Evolutionary conservation across 2,329 filamentous ascomycete genomes (phyloP).

Genomic region (Dryadomyces quercivorus): DNA sequence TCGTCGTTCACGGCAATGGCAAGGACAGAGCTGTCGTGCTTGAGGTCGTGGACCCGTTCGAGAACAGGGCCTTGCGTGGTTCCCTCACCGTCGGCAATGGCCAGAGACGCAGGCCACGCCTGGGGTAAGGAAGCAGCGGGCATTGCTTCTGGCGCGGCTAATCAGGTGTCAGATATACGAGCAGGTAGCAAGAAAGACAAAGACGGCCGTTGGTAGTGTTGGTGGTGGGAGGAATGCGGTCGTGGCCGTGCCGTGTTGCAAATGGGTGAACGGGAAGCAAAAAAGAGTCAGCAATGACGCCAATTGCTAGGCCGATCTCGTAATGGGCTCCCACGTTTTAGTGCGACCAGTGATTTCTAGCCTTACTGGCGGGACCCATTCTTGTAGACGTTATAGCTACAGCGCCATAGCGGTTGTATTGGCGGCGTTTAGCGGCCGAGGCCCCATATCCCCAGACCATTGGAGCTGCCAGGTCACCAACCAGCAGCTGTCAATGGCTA

Average conservation of each 20-base stretch:
- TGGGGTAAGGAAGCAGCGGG: slow-evolving; percentile 6
- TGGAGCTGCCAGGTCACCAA: too few relatives aligned
- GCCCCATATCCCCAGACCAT: not conserved
- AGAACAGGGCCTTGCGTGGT: slow-evolving; percentile 26
- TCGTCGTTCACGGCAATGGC: slow-evolving; percentile 69
- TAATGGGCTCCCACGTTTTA: not conserved
- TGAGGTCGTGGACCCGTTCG: slow-evolving; percentile 61
- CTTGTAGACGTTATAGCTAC: not conserved
- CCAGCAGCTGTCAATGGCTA: not conserved
- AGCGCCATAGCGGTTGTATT: not conserved
- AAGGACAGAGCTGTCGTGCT: slow-evolving; percentile 69
- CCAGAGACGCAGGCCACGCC: slow-evolving; percentile 12
- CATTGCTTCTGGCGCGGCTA: slow-evolving; percentile 7
- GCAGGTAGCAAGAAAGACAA: not conserved
- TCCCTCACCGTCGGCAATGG: slow-evolving; percentile 10
- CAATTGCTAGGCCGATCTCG: not conserved
- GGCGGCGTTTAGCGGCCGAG: not conserved
- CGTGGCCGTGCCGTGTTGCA: not conserved
- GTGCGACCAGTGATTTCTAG: not conserved
- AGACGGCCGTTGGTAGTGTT: too few relatives aligned
- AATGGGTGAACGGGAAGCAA: not conserved
- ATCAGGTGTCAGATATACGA: not conserved
- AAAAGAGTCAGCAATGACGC: slow-evolving; percentile 1
- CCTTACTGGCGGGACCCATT: not conserved
- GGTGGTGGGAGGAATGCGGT: not conserved